These are phyloP conservation scores for Scopulariopsis brevicaulis DNA, from an alignment of 2,329 filamentous ascomycete species.

Conservation along the genomic window DNA sequence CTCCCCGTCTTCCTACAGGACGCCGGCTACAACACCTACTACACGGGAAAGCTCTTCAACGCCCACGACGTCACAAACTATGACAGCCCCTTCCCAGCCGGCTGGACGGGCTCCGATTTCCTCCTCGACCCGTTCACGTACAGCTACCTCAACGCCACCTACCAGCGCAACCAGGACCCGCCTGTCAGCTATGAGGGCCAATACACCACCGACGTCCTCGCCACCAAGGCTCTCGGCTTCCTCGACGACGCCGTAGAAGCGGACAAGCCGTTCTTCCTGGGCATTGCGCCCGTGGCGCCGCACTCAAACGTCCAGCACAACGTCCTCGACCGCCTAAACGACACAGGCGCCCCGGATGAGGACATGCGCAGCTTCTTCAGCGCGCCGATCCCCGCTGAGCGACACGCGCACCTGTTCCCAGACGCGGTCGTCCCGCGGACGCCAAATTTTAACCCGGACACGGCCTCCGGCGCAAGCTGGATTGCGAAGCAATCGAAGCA, in stretches of 20 bases:
- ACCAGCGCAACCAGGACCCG: slow-evolving; percentile 44
- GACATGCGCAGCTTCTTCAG: slow-evolving; percentile 15
- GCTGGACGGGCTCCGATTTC: slow-evolving; percentile 45
- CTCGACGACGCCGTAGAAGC: slow-evolving; percentile 35
- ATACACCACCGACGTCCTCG: slow-evolving; percentile 40
- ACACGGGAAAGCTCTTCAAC: slow-evolving; percentile 54
- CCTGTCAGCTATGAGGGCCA: slow-evolving; percentile 39
- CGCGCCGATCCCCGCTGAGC: slow-evolving; percentile 26
- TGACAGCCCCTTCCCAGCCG: slow-evolving; percentile 35
- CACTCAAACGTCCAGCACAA: slow-evolving; percentile 16
- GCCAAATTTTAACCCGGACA: slow-evolving; percentile 50
- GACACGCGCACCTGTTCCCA: slow-evolving; percentile 50
- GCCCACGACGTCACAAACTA: slow-evolving; percentile 36
- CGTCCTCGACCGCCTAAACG: slow-evolving; percentile 7
- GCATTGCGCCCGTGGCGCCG: slow-evolving; percentile 33
- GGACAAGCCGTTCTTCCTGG: slow-evolving; percentile 42
- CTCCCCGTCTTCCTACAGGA: slow-evolving; percentile 59
- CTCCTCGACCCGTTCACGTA: slow-evolving; percentile 58
- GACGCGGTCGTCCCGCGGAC: slow-evolving; percentile 50
- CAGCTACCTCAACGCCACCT: slow-evolving; percentile 53
- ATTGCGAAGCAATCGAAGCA: slow-evolving; percentile 23
- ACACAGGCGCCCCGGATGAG: neutral
- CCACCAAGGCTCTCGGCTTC: slow-evolving; percentile 36
- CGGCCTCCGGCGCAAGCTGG: slow-evolving; percentile 30
- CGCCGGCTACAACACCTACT: slow-evolving; percentile 60